Evolutionary conservation across 2,329 filamentous ascomycete genomes (phyloP), one percentile per base, ranked within the genome.

Genomic region (Stenocarpella maydis): DNA sequence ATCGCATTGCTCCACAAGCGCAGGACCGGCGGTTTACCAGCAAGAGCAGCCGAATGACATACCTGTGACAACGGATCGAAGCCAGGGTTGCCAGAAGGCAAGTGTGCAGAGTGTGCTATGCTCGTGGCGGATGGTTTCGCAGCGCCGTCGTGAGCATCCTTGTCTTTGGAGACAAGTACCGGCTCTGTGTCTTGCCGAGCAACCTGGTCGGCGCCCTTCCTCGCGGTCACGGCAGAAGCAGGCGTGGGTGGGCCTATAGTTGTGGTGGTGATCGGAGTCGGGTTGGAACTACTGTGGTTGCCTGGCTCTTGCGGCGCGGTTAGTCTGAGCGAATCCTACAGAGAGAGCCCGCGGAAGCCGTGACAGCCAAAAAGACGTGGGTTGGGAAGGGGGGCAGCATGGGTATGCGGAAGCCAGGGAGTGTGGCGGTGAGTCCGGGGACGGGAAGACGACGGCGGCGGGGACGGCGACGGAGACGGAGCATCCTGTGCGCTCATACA

Each of bases 31-130:
- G 3, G 2, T 31, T 14, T 21, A 26, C 21, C 26, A 41, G 41
- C 41, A 28, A 21, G 24, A 47, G 26, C 41, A 45, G 7, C 34
- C 14, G 14, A 19, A 58, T 8, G 68, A 70, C 64, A 41, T 68
- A 71, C 70, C 54, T 71, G 70, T 37, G 70, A 71, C 14, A 71
- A 65, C 65, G 70, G 70, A 54, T 71, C 70, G 26, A 71, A 60
- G 39, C 68, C 68, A 8, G 53, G 58, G 58, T 65, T 68, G 26
- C 34, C 28, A 17, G 68, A 52, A 19, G 52, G 49, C 5, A 68
- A 17, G 26, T 45, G 17, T 21, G 45, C 28, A 49, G 67, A 52
- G 37, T 63, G 53, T 9, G 47, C 45, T 64, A 63, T 54, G 47
- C 12, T 52, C 7, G 53, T 24, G 12, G 53, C 47, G 15, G 60